Conservation (phyloP, 495 filamentous ascomycete genomes). For the Wilcoxina mikolae region DNA sequence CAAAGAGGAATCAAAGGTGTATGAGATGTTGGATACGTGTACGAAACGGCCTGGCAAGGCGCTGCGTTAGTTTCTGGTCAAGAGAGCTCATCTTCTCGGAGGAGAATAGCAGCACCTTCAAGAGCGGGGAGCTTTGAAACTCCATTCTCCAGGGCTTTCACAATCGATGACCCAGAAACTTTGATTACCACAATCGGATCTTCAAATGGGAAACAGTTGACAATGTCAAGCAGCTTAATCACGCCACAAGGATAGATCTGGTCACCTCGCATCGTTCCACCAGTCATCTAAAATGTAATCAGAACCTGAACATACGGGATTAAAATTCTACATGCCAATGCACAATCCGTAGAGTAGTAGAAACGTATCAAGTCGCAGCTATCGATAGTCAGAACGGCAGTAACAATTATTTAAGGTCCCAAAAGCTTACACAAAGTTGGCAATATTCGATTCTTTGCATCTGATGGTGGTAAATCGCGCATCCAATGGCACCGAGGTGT, state of each 20-base stretch:
- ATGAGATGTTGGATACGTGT: constrained; percentile 68
- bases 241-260: constrained; percentile 74
- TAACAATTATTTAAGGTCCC: neutral
- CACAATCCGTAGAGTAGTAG: constrained; percentile 64
- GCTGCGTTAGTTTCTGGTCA: neutral
- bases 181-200: constrained; percentile 72
- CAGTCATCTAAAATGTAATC: no score
- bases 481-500: constrained; percentile 63
- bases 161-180: constrained; percentile 48
- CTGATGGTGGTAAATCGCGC: constrained; percentile 73
- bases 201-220: constrained; percentile 79
- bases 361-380: constrained; percentile 70
- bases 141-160: constrained; percentile 67
- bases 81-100: no score
- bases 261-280: constrained; percentile 79
- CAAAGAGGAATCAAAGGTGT: constrained; percentile 47
- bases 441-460: constrained; percentile 60
- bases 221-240: constrained; percentile 57
- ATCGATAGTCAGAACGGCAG: neutral
- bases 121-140: constrained; percentile 65
- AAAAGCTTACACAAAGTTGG: constrained; percentile 52
- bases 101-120: constrained; percentile 43
- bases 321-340: no score
- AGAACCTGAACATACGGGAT: no score
- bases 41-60: constrained; percentile 41